phyloP scores from a whole-genome alignment of 805 yeast genomes.

The Candida odintsovae region DNA sequence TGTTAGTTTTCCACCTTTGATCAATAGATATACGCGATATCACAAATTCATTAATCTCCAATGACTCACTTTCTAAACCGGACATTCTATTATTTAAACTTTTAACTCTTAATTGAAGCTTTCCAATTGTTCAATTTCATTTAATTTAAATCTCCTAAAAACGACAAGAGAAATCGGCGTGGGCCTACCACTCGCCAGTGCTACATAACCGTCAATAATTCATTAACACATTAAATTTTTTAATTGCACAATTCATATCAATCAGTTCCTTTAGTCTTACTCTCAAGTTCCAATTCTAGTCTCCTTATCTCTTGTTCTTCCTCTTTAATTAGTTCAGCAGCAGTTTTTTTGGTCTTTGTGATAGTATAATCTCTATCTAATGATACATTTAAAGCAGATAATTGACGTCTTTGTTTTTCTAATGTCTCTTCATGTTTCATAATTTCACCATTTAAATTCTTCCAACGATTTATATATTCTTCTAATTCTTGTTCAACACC shows the following conservation, averaged over 20 bases:
- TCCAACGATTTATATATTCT: background rate
- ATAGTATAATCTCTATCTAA: conserved; percentile 14
- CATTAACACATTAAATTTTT: background rate
- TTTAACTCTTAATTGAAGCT: no score
- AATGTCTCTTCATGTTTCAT: conserved; percentile 36
- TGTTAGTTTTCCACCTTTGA: conserved; percentile 9
- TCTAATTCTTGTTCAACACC: background rate
- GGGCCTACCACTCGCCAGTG: no score
- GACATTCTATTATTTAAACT: conserved; percentile 27
- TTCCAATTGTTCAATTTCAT: no score
- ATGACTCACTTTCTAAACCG: conserved; percentile 28
- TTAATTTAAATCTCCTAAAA: no score
- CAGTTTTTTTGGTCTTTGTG: conserved; percentile 22
- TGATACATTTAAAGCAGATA: conserved; percentile 30
- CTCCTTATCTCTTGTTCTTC: conserved; percentile 42
- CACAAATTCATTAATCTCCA: background rate
- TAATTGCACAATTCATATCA: background rate
- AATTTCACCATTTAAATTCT: conserved; percentile 25
- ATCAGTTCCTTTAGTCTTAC: background rate
- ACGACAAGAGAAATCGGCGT: no score
- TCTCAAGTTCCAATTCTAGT: conserved; percentile 34
- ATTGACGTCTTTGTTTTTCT: conserved; percentile 37
- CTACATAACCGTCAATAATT: background rate
- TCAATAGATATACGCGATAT: no score
- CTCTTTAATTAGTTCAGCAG: conserved; percentile 34